phyloP scores from a whole-genome alignment of 2,329 filamentous ascomycete species.

The Cladophialophora carrionii region DNA sequence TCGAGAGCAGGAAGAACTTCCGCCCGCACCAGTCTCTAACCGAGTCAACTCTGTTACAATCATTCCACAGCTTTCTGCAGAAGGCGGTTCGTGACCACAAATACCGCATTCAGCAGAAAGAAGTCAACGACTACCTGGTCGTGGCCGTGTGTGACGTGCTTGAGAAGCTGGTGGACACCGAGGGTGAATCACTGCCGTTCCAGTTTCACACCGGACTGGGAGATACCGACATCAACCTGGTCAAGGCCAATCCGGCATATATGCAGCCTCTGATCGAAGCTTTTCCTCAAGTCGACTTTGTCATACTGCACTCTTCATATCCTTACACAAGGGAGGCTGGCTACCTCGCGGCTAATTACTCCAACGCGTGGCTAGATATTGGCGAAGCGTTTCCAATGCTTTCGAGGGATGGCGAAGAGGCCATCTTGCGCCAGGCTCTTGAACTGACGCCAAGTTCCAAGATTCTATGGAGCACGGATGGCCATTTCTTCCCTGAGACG shows the following conservation, averaged over 20 bases:
- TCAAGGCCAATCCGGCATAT: conserved; percentile 72
- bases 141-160: conserved; percentile 65
- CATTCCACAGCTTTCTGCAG: conserved; percentile 37
- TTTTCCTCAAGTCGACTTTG: conserved; percentile 71
- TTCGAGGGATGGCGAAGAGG: conserved; percentile 74
- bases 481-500: conserved; percentile 77
- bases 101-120: conserved; percentile 60
- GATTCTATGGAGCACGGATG: conserved; percentile 78
- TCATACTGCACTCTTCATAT: conserved; percentile 79
- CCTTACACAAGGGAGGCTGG: conserved; percentile 78
- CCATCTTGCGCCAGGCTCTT: conserved; percentile 70
- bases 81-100: conserved; percentile 39
- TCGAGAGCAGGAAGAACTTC: conserved; percentile 39
- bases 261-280: conserved; percentile 72
- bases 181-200: conserved; percentile 59
- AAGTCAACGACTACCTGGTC: conserved; percentile 71
- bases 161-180: conserved; percentile 45
- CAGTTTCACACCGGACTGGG: conserved; percentile 85
- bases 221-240: conserved; percentile 74
- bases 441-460: conserved; percentile 76
- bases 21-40: conserved; percentile 38
- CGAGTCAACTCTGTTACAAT: conserved; percentile 32
- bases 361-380: conserved; percentile 80
- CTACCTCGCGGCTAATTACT: conserved; percentile 75
- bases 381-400: conserved; percentile 81